Evolutionary conservation across 2,329 filamentous ascomycete species (phyloP).

Genomic region (Arthroderma uncinatum): DNA sequence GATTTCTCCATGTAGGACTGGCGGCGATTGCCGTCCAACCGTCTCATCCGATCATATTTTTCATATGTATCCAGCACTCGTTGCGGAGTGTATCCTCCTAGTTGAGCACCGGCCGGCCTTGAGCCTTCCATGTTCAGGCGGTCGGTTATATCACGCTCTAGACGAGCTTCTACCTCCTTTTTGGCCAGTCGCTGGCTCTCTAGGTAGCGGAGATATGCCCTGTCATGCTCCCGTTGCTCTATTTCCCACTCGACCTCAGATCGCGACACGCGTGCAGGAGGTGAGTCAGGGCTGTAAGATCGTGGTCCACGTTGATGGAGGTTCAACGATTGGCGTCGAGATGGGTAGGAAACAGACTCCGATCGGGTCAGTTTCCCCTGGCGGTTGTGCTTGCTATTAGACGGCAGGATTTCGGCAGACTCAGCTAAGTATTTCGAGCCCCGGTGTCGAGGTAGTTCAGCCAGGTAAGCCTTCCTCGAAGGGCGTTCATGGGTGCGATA

Average conservation of each 20-base stretch:
- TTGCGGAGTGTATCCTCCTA: not conserved
- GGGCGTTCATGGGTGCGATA: conserved; percentile 24
- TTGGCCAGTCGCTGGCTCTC: conserved; percentile 5
- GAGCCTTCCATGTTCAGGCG: conserved; percentile 7
- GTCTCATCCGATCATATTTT: conserved; percentile 9
- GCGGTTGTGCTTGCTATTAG: conserved; percentile 14
- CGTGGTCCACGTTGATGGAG: not conserved
- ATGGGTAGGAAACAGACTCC: conserved; percentile 7
- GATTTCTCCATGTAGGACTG: not conserved
- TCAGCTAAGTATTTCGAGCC: conserved; percentile 13
- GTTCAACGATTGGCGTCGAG: conserved; percentile 1
- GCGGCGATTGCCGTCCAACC: conserved; percentile 7
- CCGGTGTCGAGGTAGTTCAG: not conserved
- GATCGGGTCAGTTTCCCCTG: conserved; percentile 6
- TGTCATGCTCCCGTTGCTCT: conserved; percentile 9
- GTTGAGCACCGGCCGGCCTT: not conserved
- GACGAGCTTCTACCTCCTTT: conserved; percentile 8
- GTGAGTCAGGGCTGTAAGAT: not conserved
- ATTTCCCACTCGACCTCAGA: conserved; percentile 8
- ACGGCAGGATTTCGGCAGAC: conserved; percentile 20
- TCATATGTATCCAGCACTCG: conserved; percentile 7
- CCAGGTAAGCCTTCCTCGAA: conserved; percentile 10
- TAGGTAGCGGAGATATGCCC: conserved; percentile 8
- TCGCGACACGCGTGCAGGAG: not conserved
- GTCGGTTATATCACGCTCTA: conserved; percentile 6